A percentile compares a stretch with the other conserved stretches of the same genome.
phyloP scores from a whole-genome alignment of 805 yeast species.

The Candida palmyrensis region DNA sequence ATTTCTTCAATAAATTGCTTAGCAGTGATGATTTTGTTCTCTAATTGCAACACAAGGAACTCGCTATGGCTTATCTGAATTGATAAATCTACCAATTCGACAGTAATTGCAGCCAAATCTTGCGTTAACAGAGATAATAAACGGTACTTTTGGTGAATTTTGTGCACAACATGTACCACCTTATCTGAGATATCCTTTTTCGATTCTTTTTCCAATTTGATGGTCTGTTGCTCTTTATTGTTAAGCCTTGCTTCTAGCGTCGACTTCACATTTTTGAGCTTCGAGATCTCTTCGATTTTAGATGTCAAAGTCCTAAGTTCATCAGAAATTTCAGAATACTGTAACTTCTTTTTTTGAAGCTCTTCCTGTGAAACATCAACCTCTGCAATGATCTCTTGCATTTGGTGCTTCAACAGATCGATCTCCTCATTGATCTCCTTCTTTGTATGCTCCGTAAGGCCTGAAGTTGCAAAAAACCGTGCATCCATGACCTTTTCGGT shows the following conservation, averaged over 20 bases:
- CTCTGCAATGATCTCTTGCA: slow-evolving; percentile 8
- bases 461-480: slow-evolving; percentile 25
- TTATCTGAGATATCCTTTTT: slow-evolving; percentile 38
- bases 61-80: slow-evolving; percentile 11
- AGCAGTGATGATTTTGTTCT: slow-evolving; percentile 17
- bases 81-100: slow-evolving; percentile 14
- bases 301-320: slow-evolving; percentile 6
- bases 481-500: slow-evolving; percentile 29
- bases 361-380: slow-evolving; percentile 24
- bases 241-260: slow-evolving; percentile 18
- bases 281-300: slow-evolving; percentile 16
- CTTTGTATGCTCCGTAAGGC: slow-evolving; percentile 25
- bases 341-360: slow-evolving; percentile 5
- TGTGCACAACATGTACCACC: slow-evolving; percentile 25
- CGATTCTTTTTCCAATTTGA: slow-evolving; percentile 31
- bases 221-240: slow-evolving; percentile 21
- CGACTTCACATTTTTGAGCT: slow-evolving; percentile 8
- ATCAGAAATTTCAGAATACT: slow-evolving; percentile 2
- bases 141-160: slow-evolving; percentile 15
- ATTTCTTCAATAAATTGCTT: slow-evolving; percentile 21
- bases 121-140: slow-evolving; percentile 12
- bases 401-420: not conserved
- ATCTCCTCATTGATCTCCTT: slow-evolving; percentile 4
- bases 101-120: slow-evolving; percentile 17
- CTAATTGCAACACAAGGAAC: slow-evolving; percentile 11